Percentiles rank a stretch among this genome's conserved stretches.
These are phyloP conservation scores for Diplodia mutila DNA, from an alignment of 2,329 filamentous ascomycete species.

Conservation along the genomic window DNA sequence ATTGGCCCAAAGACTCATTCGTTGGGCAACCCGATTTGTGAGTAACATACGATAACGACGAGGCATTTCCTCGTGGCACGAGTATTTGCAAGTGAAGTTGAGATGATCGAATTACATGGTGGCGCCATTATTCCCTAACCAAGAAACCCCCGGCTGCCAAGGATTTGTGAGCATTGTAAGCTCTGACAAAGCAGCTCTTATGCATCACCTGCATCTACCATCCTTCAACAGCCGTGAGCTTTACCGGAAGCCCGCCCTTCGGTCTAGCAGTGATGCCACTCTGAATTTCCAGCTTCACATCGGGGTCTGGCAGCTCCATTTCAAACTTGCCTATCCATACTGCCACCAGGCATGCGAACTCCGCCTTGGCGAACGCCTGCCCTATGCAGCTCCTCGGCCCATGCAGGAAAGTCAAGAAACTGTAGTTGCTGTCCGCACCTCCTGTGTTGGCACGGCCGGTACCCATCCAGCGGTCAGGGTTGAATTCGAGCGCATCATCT, in stretches of 20 bases:
- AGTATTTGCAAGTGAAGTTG: background rate
- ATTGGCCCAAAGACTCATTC: no score
- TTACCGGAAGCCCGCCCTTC: slow-evolving; percentile 71
- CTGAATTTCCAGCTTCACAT: slow-evolving; percentile 66
- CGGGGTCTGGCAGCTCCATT: slow-evolving; percentile 56
- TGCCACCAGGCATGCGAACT: slow-evolving; percentile 83
- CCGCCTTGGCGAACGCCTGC: slow-evolving; percentile 75
- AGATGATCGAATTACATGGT: background rate
- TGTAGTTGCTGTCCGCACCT: slow-evolving; percentile 75
- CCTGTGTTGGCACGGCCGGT: slow-evolving; percentile 62
- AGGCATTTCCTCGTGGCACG: background rate
- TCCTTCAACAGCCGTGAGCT: slow-evolving; percentile 66
- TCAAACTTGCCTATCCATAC: slow-evolving; percentile 76
- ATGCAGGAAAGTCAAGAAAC: slow-evolving; percentile 81
- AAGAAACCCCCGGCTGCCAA: background rate
- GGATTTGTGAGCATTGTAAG: slow-evolving; percentile 14
- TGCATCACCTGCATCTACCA: slow-evolving; percentile 53
- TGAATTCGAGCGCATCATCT: slow-evolving; percentile 71
- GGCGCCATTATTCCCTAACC: background rate
- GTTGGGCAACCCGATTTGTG: background rate
- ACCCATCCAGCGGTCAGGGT: slow-evolving; percentile 64
- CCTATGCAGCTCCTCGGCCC: slow-evolving; percentile 88
- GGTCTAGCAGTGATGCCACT: slow-evolving; percentile 74
- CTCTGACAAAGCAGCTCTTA: slow-evolving; percentile 9
- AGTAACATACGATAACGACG: background rate